Evolutionary conservation across 345 rosid genomes (phyloP).

Genomic region (Ailanthus altissimus): DNA sequence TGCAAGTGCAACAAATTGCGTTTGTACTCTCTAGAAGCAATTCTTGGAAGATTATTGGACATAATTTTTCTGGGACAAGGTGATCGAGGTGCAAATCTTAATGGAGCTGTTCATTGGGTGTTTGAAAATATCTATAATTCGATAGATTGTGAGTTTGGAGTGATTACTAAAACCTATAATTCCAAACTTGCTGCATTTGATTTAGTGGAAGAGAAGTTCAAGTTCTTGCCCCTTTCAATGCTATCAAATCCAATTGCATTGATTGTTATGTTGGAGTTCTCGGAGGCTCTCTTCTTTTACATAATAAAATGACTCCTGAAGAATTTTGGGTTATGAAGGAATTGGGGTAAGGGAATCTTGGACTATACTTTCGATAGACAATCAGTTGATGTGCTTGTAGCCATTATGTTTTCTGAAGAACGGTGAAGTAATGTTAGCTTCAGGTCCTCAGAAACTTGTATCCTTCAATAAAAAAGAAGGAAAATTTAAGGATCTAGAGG

Average conservation of each 20-base stretch:
- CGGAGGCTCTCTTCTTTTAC: background rate
- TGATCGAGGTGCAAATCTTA: background rate
- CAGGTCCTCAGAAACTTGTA: too few relatives aligned
- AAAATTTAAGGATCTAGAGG: too few relatives aligned
- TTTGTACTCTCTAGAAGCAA: background rate
- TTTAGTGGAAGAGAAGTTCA: background rate
- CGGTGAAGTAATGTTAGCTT: too few relatives aligned
- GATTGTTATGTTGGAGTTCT: background rate
- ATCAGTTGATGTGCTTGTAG: too few relatives aligned
- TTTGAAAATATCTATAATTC: too few relatives aligned
- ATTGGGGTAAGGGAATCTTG: too few relatives aligned
- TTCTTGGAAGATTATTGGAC: background rate
- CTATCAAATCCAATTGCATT: background rate
- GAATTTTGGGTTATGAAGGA: too few relatives aligned
- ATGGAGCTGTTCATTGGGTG: background rate
- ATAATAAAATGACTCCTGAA: too few relatives aligned
- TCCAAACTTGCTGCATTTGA: background rate
- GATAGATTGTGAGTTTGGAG: background rate
- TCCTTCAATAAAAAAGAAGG: too few relatives aligned
- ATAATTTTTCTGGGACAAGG: background rate
- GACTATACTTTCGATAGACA: too few relatives aligned
- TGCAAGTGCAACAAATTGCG: background rate
- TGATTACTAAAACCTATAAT: too few relatives aligned
- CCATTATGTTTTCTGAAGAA: too few relatives aligned
- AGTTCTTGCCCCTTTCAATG: background rate